These are phyloP conservation scores for Pseudogymnoascus sp. DNA, from an alignment of 2,329 filamentous ascomycete species.

Conservation along the genomic window DNA sequence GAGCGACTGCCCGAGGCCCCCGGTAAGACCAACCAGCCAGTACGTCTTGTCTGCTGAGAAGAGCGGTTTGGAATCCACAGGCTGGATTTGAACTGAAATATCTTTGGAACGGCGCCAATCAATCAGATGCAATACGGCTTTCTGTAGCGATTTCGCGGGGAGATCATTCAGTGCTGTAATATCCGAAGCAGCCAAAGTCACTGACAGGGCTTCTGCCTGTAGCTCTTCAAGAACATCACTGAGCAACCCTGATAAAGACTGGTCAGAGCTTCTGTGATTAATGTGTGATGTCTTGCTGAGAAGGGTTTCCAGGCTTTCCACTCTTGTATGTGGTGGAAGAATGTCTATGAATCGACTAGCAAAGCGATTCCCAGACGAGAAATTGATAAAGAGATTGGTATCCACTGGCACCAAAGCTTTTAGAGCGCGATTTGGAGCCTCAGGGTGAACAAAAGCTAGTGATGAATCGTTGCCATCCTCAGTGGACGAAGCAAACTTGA, in stretches of 20 bases:
- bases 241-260: not conserved
- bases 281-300: not conserved
- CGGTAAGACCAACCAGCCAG: constrained; percentile 26
- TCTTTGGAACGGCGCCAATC: not conserved
- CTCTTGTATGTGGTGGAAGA: not conserved
- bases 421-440: not conserved
- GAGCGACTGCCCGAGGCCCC: constrained; percentile 32
- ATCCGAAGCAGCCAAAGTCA: not conserved
- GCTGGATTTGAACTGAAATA: not conserved
- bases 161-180: not conserved
- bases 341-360: not conserved
- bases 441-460: not conserved
- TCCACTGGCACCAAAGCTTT: not conserved
- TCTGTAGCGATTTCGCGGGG: not conserved
- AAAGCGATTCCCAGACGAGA: not conserved
- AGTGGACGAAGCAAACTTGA: not conserved
- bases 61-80: not conserved
- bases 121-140: not conserved
- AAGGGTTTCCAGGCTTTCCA: not conserved
- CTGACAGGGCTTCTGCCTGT: not conserved
- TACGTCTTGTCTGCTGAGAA: constrained; percentile 27
- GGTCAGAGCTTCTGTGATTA: not conserved
- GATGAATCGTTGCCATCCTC: not conserved
- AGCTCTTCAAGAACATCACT: not conserved
- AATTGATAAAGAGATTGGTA: not conserved